Evolutionary conservation across 352 stramenopile species (phyloP), one percentile per base, ranked within the genome.

Genomic region (Pythium rishiriense): DNA sequence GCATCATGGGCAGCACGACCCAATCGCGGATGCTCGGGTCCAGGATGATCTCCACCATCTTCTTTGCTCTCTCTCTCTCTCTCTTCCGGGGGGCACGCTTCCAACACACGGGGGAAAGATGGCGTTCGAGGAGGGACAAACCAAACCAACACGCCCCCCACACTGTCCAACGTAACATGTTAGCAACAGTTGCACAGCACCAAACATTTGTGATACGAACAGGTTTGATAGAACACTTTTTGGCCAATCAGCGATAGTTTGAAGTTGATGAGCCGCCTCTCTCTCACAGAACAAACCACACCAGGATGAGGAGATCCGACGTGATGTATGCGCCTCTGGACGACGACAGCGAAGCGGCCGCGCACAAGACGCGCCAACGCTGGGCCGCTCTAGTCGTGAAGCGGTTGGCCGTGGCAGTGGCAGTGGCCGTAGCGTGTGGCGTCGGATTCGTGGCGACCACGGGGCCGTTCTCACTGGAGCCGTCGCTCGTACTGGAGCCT

Each of bases 1-100:
- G 82, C 70, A 99, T 88, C 68, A 99, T 96, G 49, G 97, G 97
- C 54, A 99, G 84, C 60, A 99, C 94, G 39, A 99, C 97, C 94
- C 94, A 98, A 71, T 98, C 87, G 64, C 91, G 87, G 69, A 98
- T 98, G 67, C 85, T 92, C 75, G 91, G 87, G 77, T 98, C 93
- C 63, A 98, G 76, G 70, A 97, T 91, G 66, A 97, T 94, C 79
- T 92, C 83, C 72, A 90, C 83, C 83, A 92, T 92, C 7, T 25
- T 62, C 12, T 52, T 45, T 24, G 29, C 17, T 24, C 39, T 19
- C n/a, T 26, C n/a, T 48, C n/a, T 14, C 0, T 51, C 26, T 39
- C 26, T 24, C 37, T 8, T 31, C 45, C 24, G 29, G 14, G 48
- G 21, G 22, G 10, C 42, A 19, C 12, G 58, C 48, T 58, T 26